These are phyloP conservation scores for Arthrobotrys sphaeroides DNA, from an alignment of 2,329 filamentous ascomycete genomes.

Conservation along the genomic window DNA sequence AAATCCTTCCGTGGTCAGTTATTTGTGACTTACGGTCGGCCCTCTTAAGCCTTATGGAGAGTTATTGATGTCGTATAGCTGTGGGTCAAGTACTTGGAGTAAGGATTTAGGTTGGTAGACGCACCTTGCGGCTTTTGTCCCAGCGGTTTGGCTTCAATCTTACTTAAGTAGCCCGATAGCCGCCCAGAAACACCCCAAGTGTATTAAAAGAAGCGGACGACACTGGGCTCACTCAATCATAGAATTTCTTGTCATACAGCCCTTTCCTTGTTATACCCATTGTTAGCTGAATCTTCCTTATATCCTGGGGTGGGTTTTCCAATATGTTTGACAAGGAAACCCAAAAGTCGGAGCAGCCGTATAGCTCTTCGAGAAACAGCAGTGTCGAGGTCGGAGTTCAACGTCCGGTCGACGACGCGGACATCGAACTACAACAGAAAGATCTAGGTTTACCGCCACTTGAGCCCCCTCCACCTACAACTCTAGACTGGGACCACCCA, in stretches of 20 bases:
- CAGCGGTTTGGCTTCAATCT: constrained; percentile 8
- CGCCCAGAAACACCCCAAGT: neutral
- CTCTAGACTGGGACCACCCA: constrained; percentile 59
- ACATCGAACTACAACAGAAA: constrained; percentile 20
- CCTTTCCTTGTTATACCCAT: neutral
- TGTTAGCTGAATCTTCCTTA: neutral
- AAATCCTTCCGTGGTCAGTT: constrained; percentile 6
- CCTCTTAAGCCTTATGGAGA: neutral
- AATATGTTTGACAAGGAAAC: constrained; percentile 29
- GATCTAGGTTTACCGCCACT: neutral
- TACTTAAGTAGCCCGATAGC: constrained; percentile 37
- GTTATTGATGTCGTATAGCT: neutral
- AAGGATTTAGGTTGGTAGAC: constrained; percentile 3
- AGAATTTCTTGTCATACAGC: constrained; percentile 20
- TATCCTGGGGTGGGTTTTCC: neutral
- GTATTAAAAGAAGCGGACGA: neutral
- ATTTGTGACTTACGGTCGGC: neutral
- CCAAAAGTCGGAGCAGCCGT: constrained; percentile 11
- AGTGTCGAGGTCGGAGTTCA: constrained; percentile 18
- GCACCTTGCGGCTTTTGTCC: neutral
- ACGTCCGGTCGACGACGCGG: neutral
- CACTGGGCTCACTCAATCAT: neutral
- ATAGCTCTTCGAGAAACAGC: constrained; percentile 20
- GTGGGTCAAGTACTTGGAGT: neutral
- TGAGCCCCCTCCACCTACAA: neutral